Evolutionary conservation across 495 filamentous ascomycete genomes (phyloP).

Genomic region (Aspergillus campestris): DNA sequence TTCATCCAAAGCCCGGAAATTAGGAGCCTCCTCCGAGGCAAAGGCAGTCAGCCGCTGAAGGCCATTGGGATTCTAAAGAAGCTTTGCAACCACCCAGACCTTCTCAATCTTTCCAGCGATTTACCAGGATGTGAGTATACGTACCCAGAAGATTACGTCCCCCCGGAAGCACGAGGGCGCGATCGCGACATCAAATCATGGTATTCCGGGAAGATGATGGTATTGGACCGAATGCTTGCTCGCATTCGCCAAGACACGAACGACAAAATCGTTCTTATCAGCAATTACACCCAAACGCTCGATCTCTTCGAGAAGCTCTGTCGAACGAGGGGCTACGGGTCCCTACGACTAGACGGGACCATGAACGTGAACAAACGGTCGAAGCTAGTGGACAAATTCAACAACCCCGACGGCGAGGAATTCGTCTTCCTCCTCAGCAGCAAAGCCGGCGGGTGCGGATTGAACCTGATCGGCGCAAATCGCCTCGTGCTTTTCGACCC

Average conservation of each 20-base stretch:
- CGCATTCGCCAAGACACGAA: constrained; percentile 94
- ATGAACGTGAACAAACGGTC: constrained; percentile 97
- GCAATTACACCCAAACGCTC: constrained; percentile 94
- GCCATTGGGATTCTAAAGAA: constrained; percentile 97
- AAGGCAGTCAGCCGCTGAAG: constrained; percentile 92
- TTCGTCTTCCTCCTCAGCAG: constrained; percentile 94
- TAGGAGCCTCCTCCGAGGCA: constrained; percentile 81
- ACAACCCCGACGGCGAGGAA: constrained; percentile 82
- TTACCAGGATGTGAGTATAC: constrained; percentile 77
- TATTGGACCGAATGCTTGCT: constrained; percentile 95
- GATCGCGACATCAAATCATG: constrained; percentile 89
- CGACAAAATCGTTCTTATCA: constrained; percentile 98
- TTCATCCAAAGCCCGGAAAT: constrained; percentile 96
- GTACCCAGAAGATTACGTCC: constrained; percentile 83
- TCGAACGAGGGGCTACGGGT: constrained; percentile 74
- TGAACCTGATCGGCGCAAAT: constrained; percentile 97
- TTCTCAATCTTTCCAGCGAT: constrained; percentile 76
- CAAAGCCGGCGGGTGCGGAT: constrained; percentile 93
- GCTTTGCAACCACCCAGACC: constrained; percentile 95
- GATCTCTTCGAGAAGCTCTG: constrained; percentile 93
- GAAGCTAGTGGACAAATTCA: constrained; percentile 98
- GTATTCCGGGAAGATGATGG: constrained; percentile 98
- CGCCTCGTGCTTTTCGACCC: constrained; percentile 95
- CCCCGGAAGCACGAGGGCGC: constrained; percentile 76
- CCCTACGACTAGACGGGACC: constrained; percentile 82